Percentiles rank a stretch among this genome's conserved stretches.
Evolutionary conservation across 2,329 filamentous ascomycete genomes (phyloP).

Genomic region (Fusarium abutilonis): DNA sequence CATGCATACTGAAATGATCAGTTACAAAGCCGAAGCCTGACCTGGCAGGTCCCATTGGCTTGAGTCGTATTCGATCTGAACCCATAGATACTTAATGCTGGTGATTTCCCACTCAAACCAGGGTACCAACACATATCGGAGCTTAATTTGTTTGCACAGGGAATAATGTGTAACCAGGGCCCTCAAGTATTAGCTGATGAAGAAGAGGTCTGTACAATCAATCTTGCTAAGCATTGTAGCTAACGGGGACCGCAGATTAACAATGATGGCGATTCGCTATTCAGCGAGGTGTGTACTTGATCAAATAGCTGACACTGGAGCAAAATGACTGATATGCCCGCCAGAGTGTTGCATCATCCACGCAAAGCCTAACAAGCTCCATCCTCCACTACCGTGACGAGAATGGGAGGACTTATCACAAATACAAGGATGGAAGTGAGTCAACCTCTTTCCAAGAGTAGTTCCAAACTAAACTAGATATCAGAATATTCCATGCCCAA

Average conservation of each 20-base stretch:
- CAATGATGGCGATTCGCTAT: not conserved
- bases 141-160: not conserved
- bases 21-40: not conserved
- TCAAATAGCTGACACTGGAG: not conserved
- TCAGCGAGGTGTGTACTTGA: not conserved
- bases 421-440: conserved; percentile 15
- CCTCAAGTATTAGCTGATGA: conserved; percentile 1
- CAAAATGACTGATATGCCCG: not conserved
- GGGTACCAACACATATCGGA: not conserved
- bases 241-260: not conserved
- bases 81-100: not conserved
- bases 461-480: not conserved
- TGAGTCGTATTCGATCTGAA: not conserved
- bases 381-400: conserved; percentile 9
- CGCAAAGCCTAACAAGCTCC: conserved; percentile 2
- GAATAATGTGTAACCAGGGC: not conserved
- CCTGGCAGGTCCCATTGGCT: not conserved
- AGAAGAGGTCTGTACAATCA: not conserved
- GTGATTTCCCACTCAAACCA: not conserved
- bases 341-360: conserved; percentile 4
- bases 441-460: not conserved
- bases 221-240: not conserved
- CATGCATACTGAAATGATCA: conserved; percentile 3
- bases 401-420: conserved; percentile 17
- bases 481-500: conserved; percentile 16